phyloP scores from a whole-genome alignment of 2,329 filamentous ascomycete genomes.

The Didymosphaeria variabile region DNA sequence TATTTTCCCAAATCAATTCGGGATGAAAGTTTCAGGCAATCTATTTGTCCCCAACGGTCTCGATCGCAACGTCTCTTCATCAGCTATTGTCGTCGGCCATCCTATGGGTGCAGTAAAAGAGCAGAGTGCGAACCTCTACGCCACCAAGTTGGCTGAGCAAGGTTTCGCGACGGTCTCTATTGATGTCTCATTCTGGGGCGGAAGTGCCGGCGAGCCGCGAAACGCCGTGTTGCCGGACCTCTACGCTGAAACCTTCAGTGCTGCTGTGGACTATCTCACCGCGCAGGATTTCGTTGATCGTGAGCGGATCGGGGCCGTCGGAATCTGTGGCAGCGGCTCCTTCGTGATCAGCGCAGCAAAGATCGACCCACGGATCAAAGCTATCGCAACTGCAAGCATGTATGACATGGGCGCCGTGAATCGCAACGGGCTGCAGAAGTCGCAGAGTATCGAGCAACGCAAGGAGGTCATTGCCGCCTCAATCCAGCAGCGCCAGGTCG shows the following conservation, averaged over 20 bases:
- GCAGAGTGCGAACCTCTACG: conserved; percentile 43
- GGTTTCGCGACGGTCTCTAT: conserved; percentile 38
- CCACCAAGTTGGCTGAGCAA: conserved; percentile 38
- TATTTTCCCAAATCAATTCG: conserved; percentile 21
- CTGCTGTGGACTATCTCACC: conserved; percentile 43
- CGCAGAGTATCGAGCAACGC: conserved; percentile 22
- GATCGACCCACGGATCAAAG: conserved; percentile 38
- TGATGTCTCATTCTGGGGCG: conserved; percentile 37
- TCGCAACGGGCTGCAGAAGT: conserved; percentile 23
- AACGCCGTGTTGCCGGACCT: conserved; percentile 36
- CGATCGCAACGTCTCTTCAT: conserved; percentile 14
- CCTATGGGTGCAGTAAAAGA: conserved; percentile 45
- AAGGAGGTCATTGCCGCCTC: conserved; percentile 21
- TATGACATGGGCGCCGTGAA: conserved; percentile 28
- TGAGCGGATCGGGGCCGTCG: conserved; percentile 41
- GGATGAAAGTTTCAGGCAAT: conserved; percentile 22
- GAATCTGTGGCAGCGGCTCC: conserved; percentile 44
- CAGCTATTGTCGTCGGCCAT: conserved; percentile 39
- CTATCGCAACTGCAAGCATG: conserved; percentile 34
- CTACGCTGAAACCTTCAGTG: conserved; percentile 43
- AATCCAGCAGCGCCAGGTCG: conserved; percentile 21
- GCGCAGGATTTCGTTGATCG: conserved; percentile 33
- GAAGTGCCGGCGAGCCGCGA: conserved; percentile 36
- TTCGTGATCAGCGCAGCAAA: conserved; percentile 50
- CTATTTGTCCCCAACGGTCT: conserved; percentile 21